Base-by-base conservation (phyloP, 2,329 filamentous ascomycete genomes). In the Clonostachys rosea region DNA sequence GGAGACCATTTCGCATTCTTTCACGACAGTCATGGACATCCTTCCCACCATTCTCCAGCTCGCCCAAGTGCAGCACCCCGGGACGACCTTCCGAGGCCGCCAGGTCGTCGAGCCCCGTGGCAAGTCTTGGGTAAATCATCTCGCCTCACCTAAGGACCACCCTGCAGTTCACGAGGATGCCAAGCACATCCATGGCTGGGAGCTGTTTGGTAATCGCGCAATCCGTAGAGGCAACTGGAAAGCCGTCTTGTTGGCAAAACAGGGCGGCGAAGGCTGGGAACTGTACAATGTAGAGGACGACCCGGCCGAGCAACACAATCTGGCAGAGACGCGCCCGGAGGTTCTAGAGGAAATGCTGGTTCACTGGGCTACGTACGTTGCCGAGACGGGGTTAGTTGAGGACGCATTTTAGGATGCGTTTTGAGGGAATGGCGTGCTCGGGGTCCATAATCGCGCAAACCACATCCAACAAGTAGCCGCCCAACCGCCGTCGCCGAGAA, bases 171-270 rank as follows among this genome's bases (percentile, higher is more conserved):
- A 48, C n/a, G 16, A 17, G n/a, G 17, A 14, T 16, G n/a, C 70
- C 39, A 70, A 78, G 43, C 72, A 75, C 49, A 72, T 78, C 6
- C 45, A 43, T 34, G 79, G 78, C n/a, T 83, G 79, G 76, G 79
- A 83, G 47, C 73, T 75, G 0, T 80, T 74, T 51, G 77, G 77
- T 0, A 71, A 73, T 5, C 50, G 53, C 0, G 79, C 79, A 0
- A 67, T 82, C 9, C 74, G 79, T 18, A 73, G 71, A 36, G 78
- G 74, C 5, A 68, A 75, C 49, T 82, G 71, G 69, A 83, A 82
- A 56, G 76, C 77, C 5, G 71, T 80, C 12, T 80, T 73, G 52
- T 76, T 81, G 17, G 76, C 75, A 0, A 74, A 74, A 43, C 78
- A 73, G 3, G 59, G 59, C 1, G 13, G 76, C 0, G 77, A 78